Conservation (phyloP, 2,329 filamentous ascomycete species). For the Colletotrichum gloeosporioides region DNA sequence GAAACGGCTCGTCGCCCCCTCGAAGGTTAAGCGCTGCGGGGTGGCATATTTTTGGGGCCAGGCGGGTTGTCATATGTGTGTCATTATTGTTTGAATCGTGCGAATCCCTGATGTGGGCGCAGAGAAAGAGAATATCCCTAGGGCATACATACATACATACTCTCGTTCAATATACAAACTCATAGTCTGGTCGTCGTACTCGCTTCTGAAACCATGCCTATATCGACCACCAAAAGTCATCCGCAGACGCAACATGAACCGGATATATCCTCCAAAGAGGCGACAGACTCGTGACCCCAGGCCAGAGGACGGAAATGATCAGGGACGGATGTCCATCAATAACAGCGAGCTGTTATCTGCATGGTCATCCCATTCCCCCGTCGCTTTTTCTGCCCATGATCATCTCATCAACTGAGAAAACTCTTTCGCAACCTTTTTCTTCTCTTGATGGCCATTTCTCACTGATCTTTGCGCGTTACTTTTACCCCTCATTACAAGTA, state of each 20-base stretch:
- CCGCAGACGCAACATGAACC: neutral
- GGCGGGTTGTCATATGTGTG: conserved; percentile 9
- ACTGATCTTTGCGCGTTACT: neutral
- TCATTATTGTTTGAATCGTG: conserved; percentile 16
- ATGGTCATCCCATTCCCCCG: neutral
- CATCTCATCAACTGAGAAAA: neutral
- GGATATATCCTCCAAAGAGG: neutral
- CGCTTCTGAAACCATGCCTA: neutral
- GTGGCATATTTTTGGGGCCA: neutral
- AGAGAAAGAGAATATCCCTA: neutral
- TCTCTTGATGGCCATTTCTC: neutral
- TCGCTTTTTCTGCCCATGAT: neutral
- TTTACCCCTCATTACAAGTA: neutral
- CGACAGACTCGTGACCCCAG: neutral
- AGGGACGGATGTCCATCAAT: neutral
- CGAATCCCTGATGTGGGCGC: neutral
- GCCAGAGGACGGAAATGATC: neutral
- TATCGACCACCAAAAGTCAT: neutral
- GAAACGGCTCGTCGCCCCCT: conserved; percentile 7
- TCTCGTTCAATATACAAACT: neutral
- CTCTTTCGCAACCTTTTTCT: neutral
- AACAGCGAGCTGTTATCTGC: neutral
- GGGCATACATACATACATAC: neutral
- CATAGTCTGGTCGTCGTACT: neutral
- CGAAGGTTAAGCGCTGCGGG: neutral